Evolutionary conservation across 2,329 filamentous ascomycete genomes (phyloP).

Genomic region (Alternaria sp.): DNA sequence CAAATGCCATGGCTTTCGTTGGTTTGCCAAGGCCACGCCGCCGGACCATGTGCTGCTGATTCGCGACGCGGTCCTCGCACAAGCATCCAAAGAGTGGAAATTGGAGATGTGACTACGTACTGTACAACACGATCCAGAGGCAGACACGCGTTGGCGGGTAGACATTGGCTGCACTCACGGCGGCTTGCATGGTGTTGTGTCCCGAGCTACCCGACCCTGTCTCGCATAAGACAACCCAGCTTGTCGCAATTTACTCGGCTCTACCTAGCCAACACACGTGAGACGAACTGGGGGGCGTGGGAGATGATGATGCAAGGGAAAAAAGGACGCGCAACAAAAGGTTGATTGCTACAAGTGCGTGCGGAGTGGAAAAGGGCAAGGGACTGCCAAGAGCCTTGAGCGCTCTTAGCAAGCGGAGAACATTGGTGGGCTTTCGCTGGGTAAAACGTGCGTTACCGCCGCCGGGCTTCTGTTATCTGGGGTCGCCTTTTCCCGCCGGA

Average conservation of each 20-base stretch:
- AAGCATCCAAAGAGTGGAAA: not conserved
- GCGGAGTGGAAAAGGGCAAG: conserved; percentile 14
- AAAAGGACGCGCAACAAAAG: conserved; percentile 6
- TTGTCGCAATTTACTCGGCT: conserved; percentile 4
- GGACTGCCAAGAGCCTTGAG: conserved; percentile 19
- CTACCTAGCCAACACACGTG: conserved; percentile 5
- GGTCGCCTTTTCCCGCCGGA: not conserved
- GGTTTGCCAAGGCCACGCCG: conserved; percentile 11
- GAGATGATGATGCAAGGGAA: conserved; percentile 2
- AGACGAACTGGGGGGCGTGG: conserved; percentile 1
- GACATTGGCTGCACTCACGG: not conserved
- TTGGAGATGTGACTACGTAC: not conserved
- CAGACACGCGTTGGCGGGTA: not conserved
- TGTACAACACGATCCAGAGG: not conserved
- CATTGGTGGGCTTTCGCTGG: conserved; percentile 5
- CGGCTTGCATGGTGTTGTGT: not conserved
- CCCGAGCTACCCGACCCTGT: conserved; percentile 3
- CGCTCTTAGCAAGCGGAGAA: conserved; percentile 21
- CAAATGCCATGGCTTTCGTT: conserved; percentile 7
- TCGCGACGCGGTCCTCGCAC: conserved; percentile 1
- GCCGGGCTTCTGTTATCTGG: conserved; percentile 3
- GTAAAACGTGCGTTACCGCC: conserved; percentile 12
- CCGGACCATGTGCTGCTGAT: conserved; percentile 1
- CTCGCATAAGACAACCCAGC: not conserved
- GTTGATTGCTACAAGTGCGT: conserved; percentile 2